Evolutionary conservation across 257 asterid genomes (phyloP).

Genomic region (Nicotiana benthamiana): DNA sequence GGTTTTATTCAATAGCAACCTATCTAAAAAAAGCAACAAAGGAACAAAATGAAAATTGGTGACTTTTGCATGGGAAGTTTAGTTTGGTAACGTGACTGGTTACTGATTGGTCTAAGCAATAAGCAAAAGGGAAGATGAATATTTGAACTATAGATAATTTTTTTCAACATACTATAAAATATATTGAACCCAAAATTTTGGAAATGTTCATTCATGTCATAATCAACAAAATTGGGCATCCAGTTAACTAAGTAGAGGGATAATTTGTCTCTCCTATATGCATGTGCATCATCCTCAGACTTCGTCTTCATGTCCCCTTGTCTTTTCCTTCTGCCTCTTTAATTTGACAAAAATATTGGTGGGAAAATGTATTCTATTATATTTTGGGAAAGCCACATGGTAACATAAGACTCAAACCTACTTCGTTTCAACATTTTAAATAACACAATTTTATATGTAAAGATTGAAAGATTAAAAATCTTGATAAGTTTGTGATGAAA

Average conservation of each 20-base stretch:
- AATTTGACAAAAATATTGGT: neutral
- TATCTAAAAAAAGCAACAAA: neutral
- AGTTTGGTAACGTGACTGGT: neutral
- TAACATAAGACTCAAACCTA: neutral
- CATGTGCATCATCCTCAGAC: constrained; percentile 32
- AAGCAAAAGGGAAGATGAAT: neutral
- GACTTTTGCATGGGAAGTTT: neutral
- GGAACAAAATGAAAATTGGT: neutral
- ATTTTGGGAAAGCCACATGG: neutral
- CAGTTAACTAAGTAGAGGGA: neutral
- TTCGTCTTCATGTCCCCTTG: constrained; percentile 29
- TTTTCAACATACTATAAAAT: neutral
- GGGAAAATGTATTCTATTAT: neutral
- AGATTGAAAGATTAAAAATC: no score
- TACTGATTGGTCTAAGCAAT: neutral
- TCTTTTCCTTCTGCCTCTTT: constrained; percentile 3
- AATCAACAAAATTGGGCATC: neutral
- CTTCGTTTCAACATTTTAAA: neutral
- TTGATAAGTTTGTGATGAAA: neutral
- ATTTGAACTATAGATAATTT: neutral
- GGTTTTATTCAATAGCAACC: neutral
- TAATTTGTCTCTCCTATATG: constrained; percentile 5
- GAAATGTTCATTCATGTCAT: neutral
- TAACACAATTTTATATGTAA: no score
- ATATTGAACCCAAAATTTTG: neutral